Percentiles rank a stretch among this genome's conserved stretches.
Conservation (phyloP, 352 stramenopile species). For the Globisporangium spinosum region DNA sequence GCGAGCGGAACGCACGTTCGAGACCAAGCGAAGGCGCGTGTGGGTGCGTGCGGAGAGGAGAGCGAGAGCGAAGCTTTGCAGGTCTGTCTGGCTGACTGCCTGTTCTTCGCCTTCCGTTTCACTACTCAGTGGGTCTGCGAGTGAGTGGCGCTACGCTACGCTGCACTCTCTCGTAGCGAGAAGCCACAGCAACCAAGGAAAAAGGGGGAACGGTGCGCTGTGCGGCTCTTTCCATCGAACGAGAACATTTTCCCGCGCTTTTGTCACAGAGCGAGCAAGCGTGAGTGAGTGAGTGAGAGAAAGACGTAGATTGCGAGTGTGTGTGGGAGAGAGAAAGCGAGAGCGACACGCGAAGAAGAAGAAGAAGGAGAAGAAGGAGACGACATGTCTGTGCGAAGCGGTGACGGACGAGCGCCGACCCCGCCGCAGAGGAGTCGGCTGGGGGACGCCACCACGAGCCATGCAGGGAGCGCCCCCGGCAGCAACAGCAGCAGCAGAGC, state of each 20-base stretch:
- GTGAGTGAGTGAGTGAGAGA: background rate
- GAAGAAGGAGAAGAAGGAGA: background rate
- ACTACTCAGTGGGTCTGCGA: background rate
- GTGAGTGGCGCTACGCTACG: background rate
- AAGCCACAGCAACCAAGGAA: background rate
- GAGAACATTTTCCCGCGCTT: background rate
- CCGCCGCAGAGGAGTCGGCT: conserved; percentile 7
- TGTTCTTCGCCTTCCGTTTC: background rate
- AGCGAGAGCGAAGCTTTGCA: background rate
- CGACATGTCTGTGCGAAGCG: conserved; percentile 6
- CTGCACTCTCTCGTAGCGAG: background rate
- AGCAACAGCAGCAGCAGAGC: conserved; percentile 11
- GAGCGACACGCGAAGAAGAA: background rate
- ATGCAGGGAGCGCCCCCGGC: background rate
- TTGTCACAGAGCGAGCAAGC: background rate
- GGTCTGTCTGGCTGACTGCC: background rate
- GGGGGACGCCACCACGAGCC: conserved; percentile 2
- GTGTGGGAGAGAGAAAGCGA: background rate
- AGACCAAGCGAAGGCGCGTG: background rate
- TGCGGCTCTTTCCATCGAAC: background rate
- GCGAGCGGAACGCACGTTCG: background rate
- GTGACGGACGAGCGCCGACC: conserved; percentile 3
- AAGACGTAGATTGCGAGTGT: background rate
- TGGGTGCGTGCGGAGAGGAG: background rate
- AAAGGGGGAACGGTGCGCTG: background rate